Base-by-base conservation (phyloP, 1,284 basidiomycete species). In the Fomitopsis betulina region DNA sequence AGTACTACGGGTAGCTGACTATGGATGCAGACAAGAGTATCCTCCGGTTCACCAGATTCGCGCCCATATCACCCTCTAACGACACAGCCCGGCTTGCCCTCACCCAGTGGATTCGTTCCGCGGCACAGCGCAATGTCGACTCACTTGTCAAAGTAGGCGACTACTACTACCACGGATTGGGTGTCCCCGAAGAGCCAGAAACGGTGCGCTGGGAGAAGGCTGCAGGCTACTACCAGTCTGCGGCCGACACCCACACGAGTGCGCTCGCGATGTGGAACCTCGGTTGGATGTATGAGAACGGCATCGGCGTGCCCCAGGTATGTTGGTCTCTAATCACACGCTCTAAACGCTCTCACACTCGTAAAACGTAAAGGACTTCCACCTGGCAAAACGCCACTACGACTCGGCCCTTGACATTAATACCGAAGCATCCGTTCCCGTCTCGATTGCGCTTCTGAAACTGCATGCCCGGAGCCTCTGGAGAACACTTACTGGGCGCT, bases 211-310 rank as follows among this genome's bases (percentile, higher is more conserved):
- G 86, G 70, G 91, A 94, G 69, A 94, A 94, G 65, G 97, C 97
- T 0, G 93, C 92, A 0, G 86, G 87, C 17, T 98, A 94, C 72
- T 99, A 99, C 70, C 94, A 94, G 68, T 89, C 92, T 30, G 94
- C 94, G 6, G 93, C 93, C 2, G 94, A 96, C 65, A 95, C 93
- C 1, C 91, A 94, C 62, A 68, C 89, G 60, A 96, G 93, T 64
- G 93, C 96, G 0, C 80, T 99, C 64, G 96, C 96, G 2, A 94
- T 96, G 87, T 99, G 96, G 95, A 98, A 98, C 69, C 75, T 99
- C 27, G 97, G 96, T 1, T 98, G 92, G 91, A 97, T 99, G 94
- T 98, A 98, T 72, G 96, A 99, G 76, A 92, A 94, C 67, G 97
- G 97, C 0, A 73, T 91, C 27, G 97, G 97, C 4, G 93, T 98